Conservation (phyloP, 441 rosid species). For the Populus hybrid region DNA sequence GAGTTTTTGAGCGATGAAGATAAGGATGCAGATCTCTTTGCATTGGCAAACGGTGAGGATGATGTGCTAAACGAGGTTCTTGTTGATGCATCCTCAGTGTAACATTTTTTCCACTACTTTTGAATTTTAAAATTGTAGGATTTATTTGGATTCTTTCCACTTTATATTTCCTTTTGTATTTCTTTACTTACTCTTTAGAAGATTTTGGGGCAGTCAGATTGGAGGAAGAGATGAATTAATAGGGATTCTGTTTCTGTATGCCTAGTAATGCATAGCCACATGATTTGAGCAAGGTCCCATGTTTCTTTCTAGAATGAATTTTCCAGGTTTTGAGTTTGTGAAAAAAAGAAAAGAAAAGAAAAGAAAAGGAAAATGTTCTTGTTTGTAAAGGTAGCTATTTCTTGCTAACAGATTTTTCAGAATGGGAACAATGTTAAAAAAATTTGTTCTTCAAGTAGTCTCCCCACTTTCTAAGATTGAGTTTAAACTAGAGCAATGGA, state of each 20-base stretch:
- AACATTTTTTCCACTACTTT: slow-evolving; percentile 40
- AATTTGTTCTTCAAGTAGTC: slow-evolving; percentile 31
- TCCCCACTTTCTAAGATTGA: slow-evolving; percentile 17
- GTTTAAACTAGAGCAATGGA: slow-evolving; percentile 1
- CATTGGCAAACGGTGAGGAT: no score
- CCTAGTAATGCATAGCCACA: slow-evolving; percentile 30
- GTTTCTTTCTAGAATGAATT: slow-evolving; percentile 35
- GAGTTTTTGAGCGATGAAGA: no score
- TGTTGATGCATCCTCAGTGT: no score
- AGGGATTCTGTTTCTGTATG: slow-evolving; percentile 35
- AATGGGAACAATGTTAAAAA: slow-evolving; percentile 41
- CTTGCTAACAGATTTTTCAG: slow-evolving; percentile 32
- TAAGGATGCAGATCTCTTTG: no score
- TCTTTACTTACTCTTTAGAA: slow-evolving; percentile 42
- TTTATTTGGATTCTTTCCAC: slow-evolving; percentile 74
- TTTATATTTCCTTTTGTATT: slow-evolving; percentile 38
- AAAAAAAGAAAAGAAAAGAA: neutral
- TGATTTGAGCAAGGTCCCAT: slow-evolving; percentile 31
- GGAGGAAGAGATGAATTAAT: slow-evolving; percentile 37
- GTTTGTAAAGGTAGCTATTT: slow-evolving; percentile 47
- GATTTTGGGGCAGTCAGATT: slow-evolving; percentile 40
- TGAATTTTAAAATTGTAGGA: slow-evolving; percentile 53
- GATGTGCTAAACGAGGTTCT: no score
- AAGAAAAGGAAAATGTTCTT: slow-evolving; percentile 28
- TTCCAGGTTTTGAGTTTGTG: slow-evolving; percentile 38